Conservation (phyloP, 345 rosid species). For the Pseudoturritis turrita region DNA sequence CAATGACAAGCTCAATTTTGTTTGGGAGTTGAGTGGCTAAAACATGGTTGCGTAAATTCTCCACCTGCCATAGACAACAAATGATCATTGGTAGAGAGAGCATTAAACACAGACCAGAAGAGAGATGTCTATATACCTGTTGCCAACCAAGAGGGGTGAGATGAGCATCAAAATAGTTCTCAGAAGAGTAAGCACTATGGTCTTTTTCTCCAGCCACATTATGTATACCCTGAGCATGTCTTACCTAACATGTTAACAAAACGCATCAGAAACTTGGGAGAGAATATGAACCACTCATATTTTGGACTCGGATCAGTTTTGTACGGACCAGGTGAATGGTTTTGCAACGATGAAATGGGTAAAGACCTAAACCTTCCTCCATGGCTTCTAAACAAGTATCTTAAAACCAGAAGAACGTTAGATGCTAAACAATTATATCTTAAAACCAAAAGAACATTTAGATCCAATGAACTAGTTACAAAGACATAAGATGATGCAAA, state of each 20-base stretch:
- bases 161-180: too few species aligned
- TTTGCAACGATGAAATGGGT: conserved; percentile 71
- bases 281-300: background rate
- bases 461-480: too few species aligned
- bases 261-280: background rate
- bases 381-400: conserved; percentile 1
- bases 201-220: conserved; percentile 72
- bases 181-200: too few species aligned
- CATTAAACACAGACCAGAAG: background rate
- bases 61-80: conserved; percentile 39
- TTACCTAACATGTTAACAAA: conserved; percentile 49
- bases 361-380: conserved; percentile 31
- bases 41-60: conserved; percentile 64
- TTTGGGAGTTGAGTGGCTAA: conserved; percentile 40
- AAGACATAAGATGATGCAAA: too few species aligned
- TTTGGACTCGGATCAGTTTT: background rate
- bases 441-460: too few species aligned
- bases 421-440: too few species aligned
- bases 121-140: conserved; percentile 44
- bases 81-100: background rate
- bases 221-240: conserved; percentile 95
- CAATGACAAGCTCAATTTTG: conserved; percentile 59
- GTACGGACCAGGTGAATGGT: conserved; percentile 71
- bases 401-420: background rate
- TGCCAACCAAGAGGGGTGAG: conserved; percentile 67